Evolutionary conservation across 768 basidiomycete species (phyloP), one percentile per base, ranked within the genome.

Genomic region (Tephrocybe sp.): DNA sequence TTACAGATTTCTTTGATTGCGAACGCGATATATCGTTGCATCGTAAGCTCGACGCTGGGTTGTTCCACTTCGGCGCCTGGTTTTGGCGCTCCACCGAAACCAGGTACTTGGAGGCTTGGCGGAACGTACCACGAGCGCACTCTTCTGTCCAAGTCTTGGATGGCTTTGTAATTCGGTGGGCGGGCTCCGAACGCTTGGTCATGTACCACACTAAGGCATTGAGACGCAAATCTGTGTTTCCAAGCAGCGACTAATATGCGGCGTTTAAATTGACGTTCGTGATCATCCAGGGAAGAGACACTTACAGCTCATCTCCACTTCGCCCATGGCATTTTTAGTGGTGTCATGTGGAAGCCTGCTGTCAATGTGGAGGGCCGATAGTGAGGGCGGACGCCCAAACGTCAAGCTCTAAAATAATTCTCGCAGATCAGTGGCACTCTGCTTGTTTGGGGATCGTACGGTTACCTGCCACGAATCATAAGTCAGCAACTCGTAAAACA

Each of bases 381-480:
- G 75, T 5, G 84, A 85, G 2, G 84, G 84, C 3, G 85, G 85
- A 6, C 85, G 76, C 47, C 84, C 84, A 64, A 81, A 86, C 9
- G 84, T 86, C 50, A 88, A 64, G 59, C 83, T 84, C 85, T 88
- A 56, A 27, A 46, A 29, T 24, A 52, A 51, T 18, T 27, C n/a
- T 47, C n/a, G n/a, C n/a, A 22, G 4, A 18, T 21, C 38, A 49
- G 42, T 33, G 38, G 33, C 24, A 25, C 21, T 33, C 13, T 40
- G 39, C 38, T 15, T 45, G 52, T n/a, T 30, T 43, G 34, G 22
- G 21, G 16, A 40, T 37, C 48, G 45, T 41, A 7, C 44, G 54
- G 71, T 47, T 57, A 84, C 85, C 80, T 84, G 83, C 80, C 80
- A 84, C 2, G 81, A 81, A 58, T 86, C 84, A 55, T 85, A 85